Base-by-base conservation (phyloP, 1,284 basidiomycete species). In the Cryptococcus sp. region DNA sequence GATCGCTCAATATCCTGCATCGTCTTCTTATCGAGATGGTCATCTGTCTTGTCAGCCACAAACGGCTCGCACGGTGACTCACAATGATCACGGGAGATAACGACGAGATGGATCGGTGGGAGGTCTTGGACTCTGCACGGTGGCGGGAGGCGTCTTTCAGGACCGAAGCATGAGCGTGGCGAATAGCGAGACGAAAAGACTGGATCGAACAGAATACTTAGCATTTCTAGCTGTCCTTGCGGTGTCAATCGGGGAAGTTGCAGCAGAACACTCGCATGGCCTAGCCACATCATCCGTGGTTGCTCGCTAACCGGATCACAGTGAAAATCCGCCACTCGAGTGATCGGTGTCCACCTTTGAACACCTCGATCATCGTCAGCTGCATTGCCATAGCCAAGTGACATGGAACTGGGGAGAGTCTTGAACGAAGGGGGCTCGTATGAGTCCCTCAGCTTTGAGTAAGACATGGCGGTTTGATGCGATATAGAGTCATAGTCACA, bases 51-150 rank as follows among this genome's bases (percentile, higher is more conserved):
- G 22, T 43, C 16, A 40, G 13, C 22, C 53, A 45, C 35, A 25
- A 40, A 4, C 7, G 27, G 11, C 30, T 38, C 4, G 27, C 15
- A 19, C 20, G n/a, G 27, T 3, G 19, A 55, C 66, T 60, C 50
- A 68, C 66, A 66, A 46, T 69, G 67, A 54, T 69, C 63, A 57
- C 65, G 67, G 11, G 65, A 67, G 30, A 69, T 65, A 22, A 64
- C 27, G 5, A 61, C 61, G 15, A 63, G 22, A 42, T 69, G 52
- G 5, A 69, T 56, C 15, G 16, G 20, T 2, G 55, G 58, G 10
- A 69, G 27, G 15, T 64, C 57, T n/a, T 58, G 41, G 2, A 69
- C 55, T n/a, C 27, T 30, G 43, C 55, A 67, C 10, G 64, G 65
- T 3, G 49, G 13, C 5, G 23, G 27, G 10, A 64, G 27, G n/a